phyloP scores from a whole-genome alignment of 495 filamentous ascomycete genomes.

The Patellaria atrata region DNA sequence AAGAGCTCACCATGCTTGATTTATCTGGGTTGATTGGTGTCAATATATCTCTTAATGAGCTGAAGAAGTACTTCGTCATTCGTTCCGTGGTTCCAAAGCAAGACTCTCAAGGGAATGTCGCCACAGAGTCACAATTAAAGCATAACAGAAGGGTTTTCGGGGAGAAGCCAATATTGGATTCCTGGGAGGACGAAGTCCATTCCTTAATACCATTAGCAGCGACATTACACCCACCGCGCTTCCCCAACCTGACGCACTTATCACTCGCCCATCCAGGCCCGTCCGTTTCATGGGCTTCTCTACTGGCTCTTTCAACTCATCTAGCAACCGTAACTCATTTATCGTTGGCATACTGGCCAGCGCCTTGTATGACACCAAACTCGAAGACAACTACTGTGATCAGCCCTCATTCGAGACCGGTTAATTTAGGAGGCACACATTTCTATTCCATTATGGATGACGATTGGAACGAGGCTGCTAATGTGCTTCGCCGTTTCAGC shows the following conservation, averaged over 20 bases:
- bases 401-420: slow-evolving; percentile 30
- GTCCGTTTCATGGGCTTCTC: slow-evolving; percentile 48
- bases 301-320: slow-evolving; percentile 46
- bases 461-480: slow-evolving; percentile 56
- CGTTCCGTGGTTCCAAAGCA: background rate
- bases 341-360: slow-evolving; percentile 68
- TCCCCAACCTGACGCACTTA: slow-evolving; percentile 36
- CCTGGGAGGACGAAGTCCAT: slow-evolving; percentile 21
- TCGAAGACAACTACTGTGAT: slow-evolving; percentile 36
- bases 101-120: background rate
- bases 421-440: slow-evolving; percentile 48
- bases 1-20: slow-evolving; percentile 47
- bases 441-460: slow-evolving; percentile 51
- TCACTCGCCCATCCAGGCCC: slow-evolving; percentile 35
- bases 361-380: slow-evolving; percentile 55
- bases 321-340: slow-evolving; percentile 58
- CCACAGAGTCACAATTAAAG: too few relatives aligned
- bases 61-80: slow-evolving; percentile 37
- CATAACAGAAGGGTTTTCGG: too few relatives aligned
- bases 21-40: slow-evolving; percentile 45
- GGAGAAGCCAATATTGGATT: slow-evolving; percentile 10
- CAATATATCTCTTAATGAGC: slow-evolving; percentile 43
- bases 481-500: slow-evolving; percentile 54
- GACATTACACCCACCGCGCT: slow-evolving; percentile 19
- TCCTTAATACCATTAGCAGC: background rate